A percentile compares a stretch with the other conserved stretches of the same genome.
These are phyloP conservation scores for Aquilaria yunnanensis DNA, from an alignment of 345 rosid species.

Conservation along the genomic window DNA sequence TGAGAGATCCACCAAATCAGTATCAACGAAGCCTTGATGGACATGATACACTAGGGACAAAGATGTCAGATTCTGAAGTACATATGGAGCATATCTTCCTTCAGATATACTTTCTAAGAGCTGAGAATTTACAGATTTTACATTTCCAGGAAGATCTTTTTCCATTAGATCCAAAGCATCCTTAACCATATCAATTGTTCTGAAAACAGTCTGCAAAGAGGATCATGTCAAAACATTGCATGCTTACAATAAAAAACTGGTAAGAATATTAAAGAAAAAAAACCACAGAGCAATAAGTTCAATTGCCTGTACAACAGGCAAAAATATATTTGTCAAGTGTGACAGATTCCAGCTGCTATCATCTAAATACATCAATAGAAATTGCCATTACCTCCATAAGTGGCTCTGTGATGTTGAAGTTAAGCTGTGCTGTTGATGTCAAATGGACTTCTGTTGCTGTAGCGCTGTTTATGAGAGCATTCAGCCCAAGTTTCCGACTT, in stretches of 20 bases:
- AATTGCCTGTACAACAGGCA: neutral
- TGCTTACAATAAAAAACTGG: neutral
- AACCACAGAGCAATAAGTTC: neutral
- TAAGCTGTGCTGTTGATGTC: constrained; percentile 57
- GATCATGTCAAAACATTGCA: neutral
- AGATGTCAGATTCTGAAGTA: constrained; percentile 85
- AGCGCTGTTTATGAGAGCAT: constrained; percentile 44
- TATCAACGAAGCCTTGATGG: constrained; percentile 40
- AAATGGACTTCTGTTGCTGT: constrained; percentile 54
- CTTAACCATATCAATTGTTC: constrained; percentile 67
- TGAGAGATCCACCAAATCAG: constrained; percentile 35
- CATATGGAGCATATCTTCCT: constrained; percentile 80
- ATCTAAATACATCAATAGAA: neutral
- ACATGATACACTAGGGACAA: constrained; percentile 65
- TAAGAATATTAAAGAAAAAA: neutral
- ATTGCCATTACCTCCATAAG: constrained; percentile 60
- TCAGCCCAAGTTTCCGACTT: constrained; percentile 42
- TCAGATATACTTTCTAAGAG: constrained; percentile 31
- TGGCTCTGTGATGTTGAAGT: constrained; percentile 74
- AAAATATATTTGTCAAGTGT: neutral
- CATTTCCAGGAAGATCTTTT: constrained; percentile 32
- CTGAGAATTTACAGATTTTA: constrained; percentile 26
- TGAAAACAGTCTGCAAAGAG: constrained; percentile 53
- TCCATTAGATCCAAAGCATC: constrained; percentile 49
- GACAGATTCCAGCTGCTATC: neutral